Evolutionary conservation across 73 alveolate genomes (phyloP), one percentile per base, ranked within the genome.

Genomic region (Paramecium sonneborni): DNA sequence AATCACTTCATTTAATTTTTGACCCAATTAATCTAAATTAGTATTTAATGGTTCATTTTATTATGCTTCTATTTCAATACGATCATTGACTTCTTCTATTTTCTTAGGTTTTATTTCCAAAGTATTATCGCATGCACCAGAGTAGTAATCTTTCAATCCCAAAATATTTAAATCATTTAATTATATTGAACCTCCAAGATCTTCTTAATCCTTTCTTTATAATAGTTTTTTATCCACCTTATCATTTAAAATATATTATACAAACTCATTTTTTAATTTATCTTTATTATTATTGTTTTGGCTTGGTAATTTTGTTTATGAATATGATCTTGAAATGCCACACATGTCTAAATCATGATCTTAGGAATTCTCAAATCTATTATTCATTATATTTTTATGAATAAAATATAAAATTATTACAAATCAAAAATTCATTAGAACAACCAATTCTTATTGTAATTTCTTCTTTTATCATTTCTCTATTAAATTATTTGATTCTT

Each of bases 1-100:
- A 12, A 74, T 74, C 21, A 74, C 87, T 35, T 74, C 87, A 39
- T 74, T 74, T 28, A 74, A 74, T 37, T 74, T 74, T 28, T 74
- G 24, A n/a, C 87, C 87, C 21, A 74, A 74, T 20, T 74, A 34
- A 74, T 74, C 87, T 12, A 74, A 21, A 34, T 28, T 74, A 18
- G 14, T 62, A 30, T 26, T 62, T 9, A 26, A 62, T 6, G 37
- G 87, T 12, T 74, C 58, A 74, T 34, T 39, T 18, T 74, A 28
- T 74, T 74, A 38, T n/a, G 26, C 18, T 52, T 52, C 68, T 21
- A 52, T 8, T 52, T 52, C 14, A 3, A 21, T 52, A 52, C 68
- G 18, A 52, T 74, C 87, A 11, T 32, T 21, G 5, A 38, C 14
- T 28, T 74, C 56, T 34, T 74, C 87, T 74, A n/a, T 37, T 39